Base-by-base conservation (phyloP, 495 filamentous ascomycete species). In the Saxophila tyrrhenica region DNA sequence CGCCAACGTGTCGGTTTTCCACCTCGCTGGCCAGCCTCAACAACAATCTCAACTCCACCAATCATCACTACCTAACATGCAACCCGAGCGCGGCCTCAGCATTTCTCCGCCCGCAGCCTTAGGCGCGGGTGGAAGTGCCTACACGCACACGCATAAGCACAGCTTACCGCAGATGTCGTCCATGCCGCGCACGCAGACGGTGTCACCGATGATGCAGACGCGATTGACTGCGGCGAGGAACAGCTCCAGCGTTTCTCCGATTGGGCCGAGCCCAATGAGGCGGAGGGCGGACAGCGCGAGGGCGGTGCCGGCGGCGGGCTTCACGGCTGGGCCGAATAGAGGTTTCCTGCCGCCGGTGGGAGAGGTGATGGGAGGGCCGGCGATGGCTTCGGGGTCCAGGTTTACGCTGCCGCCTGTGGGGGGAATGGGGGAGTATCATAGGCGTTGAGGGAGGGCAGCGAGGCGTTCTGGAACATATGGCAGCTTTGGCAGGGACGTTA, bases 1-100 rank as follows among this genome's bases (percentile, higher is more conserved):
- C 21, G 69, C 69, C 13, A 69, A 69, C 48, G 69, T 68, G n/a
- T 64, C 67, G 0, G 62, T 71, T 47, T 71, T 71, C 54, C 67
- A 68, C 41, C 56, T 70, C 23, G 54, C 50, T 3, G 49, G 54
- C 20, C 51, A 44, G 39, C 39, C 2, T 20, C 21, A 32, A n/a
- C n/a, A n/a, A n/a, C 16, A 16, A 29, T n/a, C n/a, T 5, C 19
- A 29, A 19, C 19, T 10, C 3, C 8, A 29, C 9, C 48, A n/a
- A 17, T 17, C 39, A 17, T 23, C 11, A 20, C 39, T 8, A 25
- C 3, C 51, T 45, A 16, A 20, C 39, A 20, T 17, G 2, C 2
- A 9, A 15, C 13, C 29, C 29, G 25, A 39, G 9, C 48, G 16
- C 16, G 21, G 17, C 22, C 39, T 8, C 9, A 53, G 22, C 13